A percentile compares a stretch with the other conserved stretches of the same genome.
phyloP scores from a whole-genome alignment of 768 basidiomycete genomes.

The Auricularia heimuer region DNA sequence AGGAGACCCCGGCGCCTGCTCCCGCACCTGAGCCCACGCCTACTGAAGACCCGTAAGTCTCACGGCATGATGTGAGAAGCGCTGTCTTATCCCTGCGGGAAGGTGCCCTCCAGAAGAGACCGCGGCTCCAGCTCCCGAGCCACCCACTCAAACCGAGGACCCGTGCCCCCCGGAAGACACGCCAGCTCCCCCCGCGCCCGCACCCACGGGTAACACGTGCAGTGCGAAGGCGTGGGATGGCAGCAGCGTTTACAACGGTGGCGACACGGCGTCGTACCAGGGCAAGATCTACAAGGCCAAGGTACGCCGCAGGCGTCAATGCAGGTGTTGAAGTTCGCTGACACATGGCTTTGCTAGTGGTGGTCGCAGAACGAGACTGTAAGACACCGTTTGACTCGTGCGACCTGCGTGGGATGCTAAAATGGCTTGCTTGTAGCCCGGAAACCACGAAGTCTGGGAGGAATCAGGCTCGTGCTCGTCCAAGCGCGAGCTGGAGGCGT shows the following conservation, averaged over 20 bases:
- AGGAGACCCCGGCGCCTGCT: background rate
- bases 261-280: background rate
- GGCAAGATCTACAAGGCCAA: constrained; percentile 2
- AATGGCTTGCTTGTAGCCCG: background rate
- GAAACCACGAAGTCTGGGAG: background rate
- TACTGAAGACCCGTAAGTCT: background rate
- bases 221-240: background rate
- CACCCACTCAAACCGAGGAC: background rate
- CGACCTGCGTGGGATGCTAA: too few relatives aligned
- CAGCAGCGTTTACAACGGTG: background rate
- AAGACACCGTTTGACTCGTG: too few relatives aligned
- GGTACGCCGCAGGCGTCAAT: too few relatives aligned
- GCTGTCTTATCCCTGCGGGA: too few relatives aligned
- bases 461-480: background rate
- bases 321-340: too few relatives aligned
- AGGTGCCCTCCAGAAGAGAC: too few relatives aligned
- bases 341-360: background rate
- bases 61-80: background rate
- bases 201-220: background rate
- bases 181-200: background rate
- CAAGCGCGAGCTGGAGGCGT: background rate
- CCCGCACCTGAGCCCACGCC: background rate
- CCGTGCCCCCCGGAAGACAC: background rate
- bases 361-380: constrained; percentile 3
- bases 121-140: background rate